A percentile compares a stretch with the other conserved stretches of the same genome.
phyloP scores from a whole-genome alignment of 2,329 filamentous ascomycete species.

The Rugonectria rugulosa region DNA sequence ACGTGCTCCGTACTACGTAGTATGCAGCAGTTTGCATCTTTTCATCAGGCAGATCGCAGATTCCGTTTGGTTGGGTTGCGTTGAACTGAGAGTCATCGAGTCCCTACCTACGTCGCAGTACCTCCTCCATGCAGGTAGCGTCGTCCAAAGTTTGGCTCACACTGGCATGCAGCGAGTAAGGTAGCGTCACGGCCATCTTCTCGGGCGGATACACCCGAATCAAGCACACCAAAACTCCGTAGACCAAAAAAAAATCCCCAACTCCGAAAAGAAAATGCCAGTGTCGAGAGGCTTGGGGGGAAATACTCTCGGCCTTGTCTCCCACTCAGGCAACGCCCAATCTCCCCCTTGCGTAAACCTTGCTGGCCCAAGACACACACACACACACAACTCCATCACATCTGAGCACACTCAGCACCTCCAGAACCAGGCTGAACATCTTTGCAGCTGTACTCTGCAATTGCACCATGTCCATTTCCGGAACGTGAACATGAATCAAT shows the following conservation, averaged over 20 bases:
- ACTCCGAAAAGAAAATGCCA: neutral
- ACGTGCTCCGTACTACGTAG: neutral
- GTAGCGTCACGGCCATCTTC: neutral
- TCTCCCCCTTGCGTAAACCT: neutral
- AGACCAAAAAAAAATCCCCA: neutral
- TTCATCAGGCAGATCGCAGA: too few relatives aligned
- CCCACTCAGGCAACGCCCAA: constrained; percentile 10
- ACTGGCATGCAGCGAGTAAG: neutral
- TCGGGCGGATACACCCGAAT: constrained; percentile 11
- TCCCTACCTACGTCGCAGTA: too few relatives aligned
- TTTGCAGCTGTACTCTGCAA: neutral
- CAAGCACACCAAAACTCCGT: constrained; percentile 15
- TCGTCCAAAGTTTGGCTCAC: neutral
- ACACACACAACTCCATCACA: neutral
- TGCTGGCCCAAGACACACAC: neutral
- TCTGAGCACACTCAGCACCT: neutral
- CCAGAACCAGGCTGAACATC: neutral
- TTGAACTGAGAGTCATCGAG: too few relatives aligned
- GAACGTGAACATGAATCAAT: neutral
- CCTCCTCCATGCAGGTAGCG: neutral
- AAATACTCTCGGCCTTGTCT: constrained; percentile 5
- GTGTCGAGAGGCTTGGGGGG: neutral
- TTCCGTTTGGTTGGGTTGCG: too few relatives aligned
- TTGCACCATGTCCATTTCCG: constrained; percentile 15
- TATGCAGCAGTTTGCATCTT: neutral